phyloP scores from a whole-genome alignment of 768 basidiomycete genomes.

The Mycena capillaripes region DNA sequence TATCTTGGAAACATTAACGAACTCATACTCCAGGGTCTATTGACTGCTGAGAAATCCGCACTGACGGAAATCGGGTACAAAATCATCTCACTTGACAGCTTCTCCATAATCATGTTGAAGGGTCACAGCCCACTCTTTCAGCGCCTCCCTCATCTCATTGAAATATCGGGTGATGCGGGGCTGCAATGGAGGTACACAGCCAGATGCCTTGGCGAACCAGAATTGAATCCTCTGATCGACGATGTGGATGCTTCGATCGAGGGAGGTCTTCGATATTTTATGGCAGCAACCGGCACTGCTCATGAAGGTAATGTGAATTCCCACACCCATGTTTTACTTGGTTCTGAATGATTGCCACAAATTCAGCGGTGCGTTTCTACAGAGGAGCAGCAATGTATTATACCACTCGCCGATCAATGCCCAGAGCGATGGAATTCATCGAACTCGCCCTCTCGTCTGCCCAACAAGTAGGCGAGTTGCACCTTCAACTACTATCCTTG shows the following conservation, averaged over 20 bases:
- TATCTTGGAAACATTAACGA: conserved; percentile 13
- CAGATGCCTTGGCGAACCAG: not conserved
- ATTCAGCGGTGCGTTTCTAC: conserved; percentile 1
- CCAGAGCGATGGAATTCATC: not conserved
- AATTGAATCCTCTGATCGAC: not conserved
- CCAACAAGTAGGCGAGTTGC: not conserved
- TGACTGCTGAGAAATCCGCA: not conserved
- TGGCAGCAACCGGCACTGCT: not conserved
- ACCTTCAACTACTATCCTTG: not conserved
- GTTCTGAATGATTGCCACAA: not conserved
- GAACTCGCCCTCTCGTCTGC: not conserved
- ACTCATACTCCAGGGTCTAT: not conserved
- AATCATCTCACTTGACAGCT: not conserved
- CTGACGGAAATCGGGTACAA: not conserved
- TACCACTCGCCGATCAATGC: not conserved
- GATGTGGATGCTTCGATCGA: not conserved
- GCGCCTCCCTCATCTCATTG: not conserved
- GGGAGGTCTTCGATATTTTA: not conserved
- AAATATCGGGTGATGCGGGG: not conserved
- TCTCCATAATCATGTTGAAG: not conserved
- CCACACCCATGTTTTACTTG: not conserved
- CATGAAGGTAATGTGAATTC: not conserved
- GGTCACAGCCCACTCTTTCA: not conserved
- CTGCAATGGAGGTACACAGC: conserved; percentile 10
- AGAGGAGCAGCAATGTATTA: not conserved